Conservation (phyloP, 192 early-diverging fungal species). For the Umbelopsis ramanniana region DNA sequence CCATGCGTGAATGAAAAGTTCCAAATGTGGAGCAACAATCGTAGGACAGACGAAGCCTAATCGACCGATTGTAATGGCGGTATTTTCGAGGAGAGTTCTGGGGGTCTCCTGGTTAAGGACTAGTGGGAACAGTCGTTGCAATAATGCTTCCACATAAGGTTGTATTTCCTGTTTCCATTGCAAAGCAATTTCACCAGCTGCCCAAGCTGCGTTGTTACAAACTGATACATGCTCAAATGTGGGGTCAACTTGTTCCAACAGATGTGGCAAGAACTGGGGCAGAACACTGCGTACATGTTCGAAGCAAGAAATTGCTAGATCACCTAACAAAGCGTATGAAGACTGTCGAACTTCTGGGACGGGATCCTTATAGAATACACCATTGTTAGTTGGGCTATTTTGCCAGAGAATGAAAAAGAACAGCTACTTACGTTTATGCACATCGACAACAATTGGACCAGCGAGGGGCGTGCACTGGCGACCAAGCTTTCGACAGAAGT, state of each 20-base stretch:
- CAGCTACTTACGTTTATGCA: conserved; percentile 73
- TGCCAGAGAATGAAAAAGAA: no score
- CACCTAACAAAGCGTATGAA: conserved; percentile 95
- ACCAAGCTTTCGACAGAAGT: conserved; percentile 77
- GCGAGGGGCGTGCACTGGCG: conserved; percentile 66
- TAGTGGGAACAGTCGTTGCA: conserved; percentile 86
- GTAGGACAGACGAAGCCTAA: conserved; percentile 87
- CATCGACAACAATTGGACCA: conserved; percentile 78
- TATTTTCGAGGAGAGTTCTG: conserved; percentile 88
- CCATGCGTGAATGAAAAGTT: conserved; percentile 85
- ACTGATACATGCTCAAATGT: conserved; percentile 81
- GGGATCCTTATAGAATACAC: conserved; percentile 43
- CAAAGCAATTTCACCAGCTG: conserved; percentile 94
- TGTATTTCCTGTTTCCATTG: conserved; percentile 74
- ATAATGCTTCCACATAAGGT: conserved; percentile 77
- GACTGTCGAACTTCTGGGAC: conserved; percentile 88
- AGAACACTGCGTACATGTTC: conserved; percentile 80
- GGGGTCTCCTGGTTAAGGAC: conserved; percentile 71
- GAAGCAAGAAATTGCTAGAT: conserved; percentile 93
- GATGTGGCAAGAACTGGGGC: conserved; percentile 77
- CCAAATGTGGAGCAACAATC: conserved; percentile 84
- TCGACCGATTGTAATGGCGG: conserved; percentile 97
- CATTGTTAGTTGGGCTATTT: background rate
- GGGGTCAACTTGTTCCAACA: conserved; percentile 74
- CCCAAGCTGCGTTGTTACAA: conserved; percentile 99